Evolutionary conservation across 2,329 filamentous ascomycete genomes (phyloP).

Genomic region (Pseudocercospora crystallina): DNA sequence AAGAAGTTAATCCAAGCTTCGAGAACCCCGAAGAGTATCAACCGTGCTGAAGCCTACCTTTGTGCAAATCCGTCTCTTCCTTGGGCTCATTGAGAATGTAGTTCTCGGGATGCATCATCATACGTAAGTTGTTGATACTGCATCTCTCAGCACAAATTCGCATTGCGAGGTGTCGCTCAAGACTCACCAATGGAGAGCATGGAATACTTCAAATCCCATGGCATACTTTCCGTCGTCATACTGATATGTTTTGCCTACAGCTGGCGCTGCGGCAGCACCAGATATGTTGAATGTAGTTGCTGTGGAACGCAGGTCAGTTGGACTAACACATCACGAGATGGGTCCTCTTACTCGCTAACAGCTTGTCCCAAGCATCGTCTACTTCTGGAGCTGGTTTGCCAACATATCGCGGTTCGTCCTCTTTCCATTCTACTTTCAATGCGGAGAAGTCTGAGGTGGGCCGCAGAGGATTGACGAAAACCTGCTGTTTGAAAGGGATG

Average conservation of each 20-base stretch:
- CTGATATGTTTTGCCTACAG: constrained; percentile 1
- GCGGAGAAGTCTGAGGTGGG: constrained; percentile 4
- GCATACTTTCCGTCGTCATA: constrained; percentile 8
- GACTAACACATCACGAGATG: neutral
- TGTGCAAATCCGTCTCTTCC: constrained; percentile 9
- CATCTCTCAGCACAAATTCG: too few species aligned
- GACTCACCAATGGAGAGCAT: constrained; percentile 13
- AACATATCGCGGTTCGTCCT: constrained; percentile 1
- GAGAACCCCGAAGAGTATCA: too few species aligned
- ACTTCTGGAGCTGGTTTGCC: constrained; percentile 3
- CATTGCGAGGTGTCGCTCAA: too few species aligned
- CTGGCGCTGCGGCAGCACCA: neutral
- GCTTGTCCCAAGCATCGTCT: constrained; percentile 6
- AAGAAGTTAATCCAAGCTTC: too few species aligned
- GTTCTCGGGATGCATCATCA: constrained; percentile 9
- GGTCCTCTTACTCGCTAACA: constrained; percentile 2
- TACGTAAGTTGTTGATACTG: constrained; percentile 8
- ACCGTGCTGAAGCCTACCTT: neutral
- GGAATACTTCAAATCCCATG: constrained; percentile 9
- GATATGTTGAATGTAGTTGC: constrained; percentile 9
- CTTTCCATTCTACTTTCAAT: constrained; percentile 5
- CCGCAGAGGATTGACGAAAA: constrained; percentile 4
- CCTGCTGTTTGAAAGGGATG: constrained; percentile 4
- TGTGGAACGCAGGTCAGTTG: neutral
- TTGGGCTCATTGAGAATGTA: constrained; percentile 4